phyloP scores from a whole-genome alignment of 1,284 basidiomycete genomes.

The Athelia sp. region DNA sequence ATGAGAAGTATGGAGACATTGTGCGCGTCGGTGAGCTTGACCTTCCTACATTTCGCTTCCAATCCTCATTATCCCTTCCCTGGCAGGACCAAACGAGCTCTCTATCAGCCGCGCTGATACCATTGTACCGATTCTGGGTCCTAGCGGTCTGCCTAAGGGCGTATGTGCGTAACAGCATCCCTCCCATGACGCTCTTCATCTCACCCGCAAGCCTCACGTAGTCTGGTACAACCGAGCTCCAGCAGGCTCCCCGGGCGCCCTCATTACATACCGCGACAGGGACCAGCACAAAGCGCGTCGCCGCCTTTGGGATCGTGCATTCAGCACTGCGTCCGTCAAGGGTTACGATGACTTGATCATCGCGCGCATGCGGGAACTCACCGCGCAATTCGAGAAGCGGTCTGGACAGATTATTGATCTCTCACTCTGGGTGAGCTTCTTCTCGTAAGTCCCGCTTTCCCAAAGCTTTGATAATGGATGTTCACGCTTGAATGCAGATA shows the following conservation, averaged over 20 bases:
- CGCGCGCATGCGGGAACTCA: slow-evolving; percentile 27
- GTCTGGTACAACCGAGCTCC: background rate
- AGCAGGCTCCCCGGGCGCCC: background rate
- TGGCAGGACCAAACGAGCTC: slow-evolving; percentile 22
- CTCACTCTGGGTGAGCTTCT: slow-evolving; percentile 28
- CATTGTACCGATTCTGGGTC: slow-evolving; percentile 13
- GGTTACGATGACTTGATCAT: slow-evolving; percentile 32
- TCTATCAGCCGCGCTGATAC: slow-evolving; percentile 17
- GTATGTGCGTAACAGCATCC: slow-evolving; percentile 13
- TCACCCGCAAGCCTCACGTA: background rate
- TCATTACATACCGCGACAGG: slow-evolving; percentile 28
- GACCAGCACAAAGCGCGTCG: slow-evolving; percentile 32
- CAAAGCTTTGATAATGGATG: background rate
- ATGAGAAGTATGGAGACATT: slow-evolving; percentile 37
- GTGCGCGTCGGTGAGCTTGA: slow-evolving; percentile 32
- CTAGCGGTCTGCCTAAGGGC: slow-evolving; percentile 18
- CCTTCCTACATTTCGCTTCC: slow-evolving; percentile 4
- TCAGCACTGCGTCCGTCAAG: slow-evolving; percentile 30
- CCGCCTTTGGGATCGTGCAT: slow-evolving; percentile 36
- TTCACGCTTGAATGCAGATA: slow-evolving; percentile 15
- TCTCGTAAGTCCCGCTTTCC: slow-evolving; percentile 20
- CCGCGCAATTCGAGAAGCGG: slow-evolving; percentile 20
- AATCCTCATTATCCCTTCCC: background rate
- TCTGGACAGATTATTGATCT: slow-evolving; percentile 20
- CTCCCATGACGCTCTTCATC: background rate